These are phyloP conservation scores for Boletus vermiculosoides DNA, from an alignment of 768 basidiomycete species.

Conservation along the genomic window DNA sequence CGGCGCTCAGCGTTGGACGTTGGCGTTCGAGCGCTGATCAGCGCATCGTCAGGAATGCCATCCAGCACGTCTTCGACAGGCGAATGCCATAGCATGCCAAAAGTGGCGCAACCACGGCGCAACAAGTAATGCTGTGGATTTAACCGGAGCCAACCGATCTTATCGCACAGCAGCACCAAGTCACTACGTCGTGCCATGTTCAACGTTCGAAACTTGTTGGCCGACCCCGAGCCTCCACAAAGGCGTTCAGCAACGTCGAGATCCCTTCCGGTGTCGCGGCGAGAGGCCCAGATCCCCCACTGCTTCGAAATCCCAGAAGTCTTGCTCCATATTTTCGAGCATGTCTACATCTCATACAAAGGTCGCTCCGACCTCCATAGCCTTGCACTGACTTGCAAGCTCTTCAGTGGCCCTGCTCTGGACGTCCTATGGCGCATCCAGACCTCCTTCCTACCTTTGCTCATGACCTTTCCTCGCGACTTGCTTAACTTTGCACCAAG, in stretches of 20 bases:
- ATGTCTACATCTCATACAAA: conserved; percentile 4
- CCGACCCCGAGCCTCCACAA: not conserved
- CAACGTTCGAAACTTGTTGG: not conserved
- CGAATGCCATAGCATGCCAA: not conserved
- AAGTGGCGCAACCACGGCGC: not conserved
- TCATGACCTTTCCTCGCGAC: conserved; percentile 18
- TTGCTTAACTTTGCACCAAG: conserved; percentile 15
- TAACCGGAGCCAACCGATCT: not conserved
- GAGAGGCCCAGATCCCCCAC: not conserved
- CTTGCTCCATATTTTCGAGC: conserved; percentile 16
- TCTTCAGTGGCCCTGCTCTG: conserved; percentile 18
- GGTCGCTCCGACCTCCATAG: conserved; percentile 13
- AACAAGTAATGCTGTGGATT: not conserved
- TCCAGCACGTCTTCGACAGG: not conserved
- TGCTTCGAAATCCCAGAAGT: conserved; percentile 23
- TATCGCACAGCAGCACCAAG: not conserved
- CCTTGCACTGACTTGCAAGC: conserved; percentile 19
- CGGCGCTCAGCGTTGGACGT: not conserved
- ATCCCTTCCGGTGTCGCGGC: not conserved
- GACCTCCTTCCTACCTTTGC: conserved; percentile 17
- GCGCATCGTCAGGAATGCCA: not conserved
- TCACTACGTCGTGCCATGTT: not conserved
- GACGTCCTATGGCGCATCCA: conserved; percentile 24
- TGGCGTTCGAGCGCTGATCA: not conserved
- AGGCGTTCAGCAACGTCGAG: not conserved